Percentiles rank a stretch among this genome's conserved stretches.
These are phyloP conservation scores for Stellera chamaejasme DNA, from an alignment of 345 rosid genomes.

Conservation along the genomic window DNA sequence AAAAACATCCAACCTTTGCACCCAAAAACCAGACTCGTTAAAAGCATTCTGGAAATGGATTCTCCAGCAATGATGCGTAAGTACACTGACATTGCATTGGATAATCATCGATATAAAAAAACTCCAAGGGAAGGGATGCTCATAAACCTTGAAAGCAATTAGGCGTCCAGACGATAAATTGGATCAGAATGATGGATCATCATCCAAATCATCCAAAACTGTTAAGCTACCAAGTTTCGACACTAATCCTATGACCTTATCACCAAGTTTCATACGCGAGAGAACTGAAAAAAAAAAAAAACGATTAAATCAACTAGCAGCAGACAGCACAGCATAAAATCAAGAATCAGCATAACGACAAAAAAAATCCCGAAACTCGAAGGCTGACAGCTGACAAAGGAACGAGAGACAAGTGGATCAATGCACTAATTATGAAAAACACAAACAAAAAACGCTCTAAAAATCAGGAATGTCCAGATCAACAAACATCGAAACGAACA, in stretches of 20 bases:
- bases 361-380: conserved; percentile 5
- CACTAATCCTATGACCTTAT: not conserved
- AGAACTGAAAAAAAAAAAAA: not conserved
- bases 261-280: not conserved
- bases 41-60: conserved; percentile 17
- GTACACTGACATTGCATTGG: not conserved
- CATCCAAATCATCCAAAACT: not conserved
- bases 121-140: too few species aligned
- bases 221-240: not conserved
- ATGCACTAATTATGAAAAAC: conserved; percentile 12
- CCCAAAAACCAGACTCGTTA: too few species aligned
- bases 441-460: conserved; percentile 14
- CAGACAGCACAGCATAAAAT: conserved; percentile 9
- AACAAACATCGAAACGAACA: conserved; percentile 6
- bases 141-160: too few species aligned
- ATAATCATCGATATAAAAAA: too few species aligned
- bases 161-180: not conserved
- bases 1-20: too few species aligned
- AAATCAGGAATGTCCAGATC: conserved; percentile 18
- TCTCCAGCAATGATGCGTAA: conserved; percentile 18
- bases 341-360: conserved; percentile 6
- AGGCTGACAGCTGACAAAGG: not conserved
- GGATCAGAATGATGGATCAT: conserved; percentile 11
- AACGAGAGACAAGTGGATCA: not conserved
- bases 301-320: not conserved